Base-by-base conservation (phyloP, 768 basidiomycete genomes). In the Lanmaoa rubissima region DNA sequence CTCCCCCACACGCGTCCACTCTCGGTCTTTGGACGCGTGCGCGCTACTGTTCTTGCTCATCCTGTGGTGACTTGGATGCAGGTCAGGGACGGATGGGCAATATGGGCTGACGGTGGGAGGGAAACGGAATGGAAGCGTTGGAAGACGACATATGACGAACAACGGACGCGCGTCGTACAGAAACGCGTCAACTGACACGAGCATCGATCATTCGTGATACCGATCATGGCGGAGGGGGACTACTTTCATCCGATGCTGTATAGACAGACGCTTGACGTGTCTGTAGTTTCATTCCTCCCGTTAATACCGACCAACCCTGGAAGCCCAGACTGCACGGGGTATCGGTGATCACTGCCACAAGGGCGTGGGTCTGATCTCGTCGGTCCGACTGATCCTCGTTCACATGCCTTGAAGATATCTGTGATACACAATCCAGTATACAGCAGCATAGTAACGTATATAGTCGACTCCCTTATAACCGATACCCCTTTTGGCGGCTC, bases 61-160 rank as follows among this genome's bases (percentile, higher is more conserved):
- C 80, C 83, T 5, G 34, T 90, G 19, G 79, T 78, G 6, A 74
- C 69, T 0, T 93, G 88, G 88, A 67, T 89, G 35, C 81, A 84
- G 47, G 73, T 94, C 42, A 79, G 89, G 47, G 91, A 94, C 65
- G 89, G 92, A 7, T 94, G 92, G 92, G 80, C 77, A 12, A 75
- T 92, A 1, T 94, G 89, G 87, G 63, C 75, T 4, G 91, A 94
- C 67, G 87, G 86, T n/a, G 91, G 91, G 3, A 78, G 81, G 26
- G 88, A 88, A 67, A 74, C 64, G 21, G 89, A 90, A 59, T 94
- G 89, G 87, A 64, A 69, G 55, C 69, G 71, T 28, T 94, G 91
- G 91, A 79, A 80, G 58, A 61, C 62, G 17, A 75, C 78, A 63
- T 88, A 86, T 80, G 80, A 84, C 42, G 75, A 69, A 51, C 75